Conservation (phyloP, 2,329 filamentous ascomycete species). For the Rhynchosporium agropyri region DNA sequence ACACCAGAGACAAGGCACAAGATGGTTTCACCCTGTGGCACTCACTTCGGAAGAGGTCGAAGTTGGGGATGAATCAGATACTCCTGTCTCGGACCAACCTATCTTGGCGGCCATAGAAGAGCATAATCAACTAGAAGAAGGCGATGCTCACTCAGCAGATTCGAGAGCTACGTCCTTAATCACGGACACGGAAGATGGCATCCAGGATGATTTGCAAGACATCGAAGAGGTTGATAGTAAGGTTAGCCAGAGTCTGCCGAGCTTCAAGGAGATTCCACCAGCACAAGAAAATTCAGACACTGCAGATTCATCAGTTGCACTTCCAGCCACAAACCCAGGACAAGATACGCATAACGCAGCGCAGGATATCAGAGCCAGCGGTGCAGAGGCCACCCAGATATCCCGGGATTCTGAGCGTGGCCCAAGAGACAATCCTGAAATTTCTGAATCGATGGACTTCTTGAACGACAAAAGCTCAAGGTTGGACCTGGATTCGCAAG, state of each 20-base stretch:
- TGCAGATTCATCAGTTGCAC: too few relatives aligned
- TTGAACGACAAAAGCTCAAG: not conserved
- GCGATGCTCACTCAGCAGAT: too few relatives aligned
- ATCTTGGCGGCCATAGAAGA: too few relatives aligned
- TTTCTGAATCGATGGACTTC: not conserved
- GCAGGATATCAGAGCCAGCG: not conserved
- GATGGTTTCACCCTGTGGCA: not conserved
- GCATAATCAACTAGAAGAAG: not conserved
- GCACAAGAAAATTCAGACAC: too few relatives aligned
- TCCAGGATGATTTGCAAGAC: constrained; percentile 6
- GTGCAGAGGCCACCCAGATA: not conserved
- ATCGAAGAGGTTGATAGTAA: not conserved
- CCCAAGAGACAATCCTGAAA: not conserved
- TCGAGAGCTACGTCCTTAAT: not conserved
- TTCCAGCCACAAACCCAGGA: too few relatives aligned
- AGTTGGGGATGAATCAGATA: not conserved
- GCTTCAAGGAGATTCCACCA: too few relatives aligned
- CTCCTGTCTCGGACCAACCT: too few relatives aligned
- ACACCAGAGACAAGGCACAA: not conserved
- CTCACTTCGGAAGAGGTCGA: too few relatives aligned
- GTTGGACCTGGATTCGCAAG: not conserved
- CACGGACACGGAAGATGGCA: not conserved
- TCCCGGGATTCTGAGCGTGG: constrained; percentile 1
- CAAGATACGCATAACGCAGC: too few relatives aligned
- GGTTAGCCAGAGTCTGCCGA: too few relatives aligned